A percentile compares a stretch with the other conserved stretches of the same genome.
phyloP scores from a whole-genome alignment of 768 basidiomycete genomes.

The Psilocybe cyanescens region DNA sequence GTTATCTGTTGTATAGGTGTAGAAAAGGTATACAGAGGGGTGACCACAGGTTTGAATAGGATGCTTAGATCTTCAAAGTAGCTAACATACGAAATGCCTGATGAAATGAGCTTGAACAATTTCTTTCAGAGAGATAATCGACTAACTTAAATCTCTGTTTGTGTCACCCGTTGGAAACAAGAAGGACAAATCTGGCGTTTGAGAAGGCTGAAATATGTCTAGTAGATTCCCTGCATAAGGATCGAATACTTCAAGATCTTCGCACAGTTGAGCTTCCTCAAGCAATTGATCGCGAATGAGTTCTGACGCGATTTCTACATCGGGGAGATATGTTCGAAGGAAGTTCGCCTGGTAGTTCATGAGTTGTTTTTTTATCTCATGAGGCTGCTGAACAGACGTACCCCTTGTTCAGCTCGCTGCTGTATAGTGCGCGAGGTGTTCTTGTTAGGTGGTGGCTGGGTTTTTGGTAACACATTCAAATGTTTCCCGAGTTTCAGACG shows the following conservation, averaged over 20 bases:
- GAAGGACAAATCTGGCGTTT: constrained; percentile 33
- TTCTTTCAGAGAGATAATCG: neutral
- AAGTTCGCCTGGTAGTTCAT: constrained; percentile 60
- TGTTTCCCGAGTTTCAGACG: constrained; percentile 27
- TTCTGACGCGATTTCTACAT: constrained; percentile 74
- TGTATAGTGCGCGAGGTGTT: constrained; percentile 35
- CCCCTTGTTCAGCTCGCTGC: constrained; percentile 71
- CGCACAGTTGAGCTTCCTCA: constrained; percentile 41
- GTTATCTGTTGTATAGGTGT: constrained; percentile 74
- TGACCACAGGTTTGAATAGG: constrained; percentile 43
- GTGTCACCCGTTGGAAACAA: constrained; percentile 70
- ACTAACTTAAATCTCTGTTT: constrained; percentile 63
- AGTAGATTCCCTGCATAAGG: constrained; percentile 61
- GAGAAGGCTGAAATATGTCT: constrained; percentile 35
- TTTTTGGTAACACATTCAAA: constrained; percentile 61
- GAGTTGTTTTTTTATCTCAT: neutral
- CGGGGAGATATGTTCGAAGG: constrained; percentile 70
- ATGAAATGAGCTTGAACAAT: neutral
- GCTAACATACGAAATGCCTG: constrained; percentile 56
- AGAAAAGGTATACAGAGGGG: constrained; percentile 49
- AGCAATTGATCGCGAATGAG: constrained; percentile 61
- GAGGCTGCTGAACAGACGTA: constrained; percentile 33
- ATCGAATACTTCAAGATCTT: constrained; percentile 50
- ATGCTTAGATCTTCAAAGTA: constrained; percentile 27
- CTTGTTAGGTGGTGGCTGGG: constrained; percentile 40